phyloP scores from a whole-genome alignment of 164 flowering plant species.

The Nymphaea thermarum region DNA sequence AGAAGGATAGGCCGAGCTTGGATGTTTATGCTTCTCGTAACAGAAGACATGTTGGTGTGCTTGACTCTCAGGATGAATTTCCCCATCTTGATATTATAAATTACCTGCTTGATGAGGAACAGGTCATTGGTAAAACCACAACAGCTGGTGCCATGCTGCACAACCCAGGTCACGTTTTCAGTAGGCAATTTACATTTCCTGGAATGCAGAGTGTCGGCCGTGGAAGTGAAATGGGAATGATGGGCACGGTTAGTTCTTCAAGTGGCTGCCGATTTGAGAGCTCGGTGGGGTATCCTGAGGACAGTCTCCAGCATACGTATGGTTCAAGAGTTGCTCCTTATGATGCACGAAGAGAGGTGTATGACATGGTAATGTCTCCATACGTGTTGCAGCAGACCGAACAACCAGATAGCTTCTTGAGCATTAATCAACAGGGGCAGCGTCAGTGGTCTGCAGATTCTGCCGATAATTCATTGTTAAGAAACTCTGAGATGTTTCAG shows the following conservation, averaged over 20 bases:
- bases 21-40: conserved; percentile 23
- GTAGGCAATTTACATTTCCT: conserved; percentile 27
- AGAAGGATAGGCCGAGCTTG: conserved; percentile 18
- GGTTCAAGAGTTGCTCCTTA: conserved; percentile 24
- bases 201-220: background rate
- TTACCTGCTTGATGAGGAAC: conserved; percentile 80
- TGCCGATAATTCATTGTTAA: conserved; percentile 37
- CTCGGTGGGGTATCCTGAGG: conserved; percentile 38
- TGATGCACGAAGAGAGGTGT: conserved; percentile 11
- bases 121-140: conserved; percentile 21
- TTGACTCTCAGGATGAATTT: conserved; percentile 53
- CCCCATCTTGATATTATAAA: conserved; percentile 96
- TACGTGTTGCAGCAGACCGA: background rate
- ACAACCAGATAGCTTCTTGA: background rate
- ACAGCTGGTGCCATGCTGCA: conserved; percentile 15
- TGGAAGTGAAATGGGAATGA: conserved; percentile 19
- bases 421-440: background rate
- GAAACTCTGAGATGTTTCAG: conserved; percentile 30
- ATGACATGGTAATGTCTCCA: background rate
- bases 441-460: conserved; percentile 54
- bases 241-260: conserved; percentile 27
- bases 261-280: conserved; percentile 47
- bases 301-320: conserved; percentile 34
- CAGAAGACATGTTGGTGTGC: conserved; percentile 15
- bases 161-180: conserved; percentile 14